Evolutionary conservation across 441 rosid species (phyloP), one percentile per base, ranked within the genome.

Genomic region (Populus hybrid): DNA sequence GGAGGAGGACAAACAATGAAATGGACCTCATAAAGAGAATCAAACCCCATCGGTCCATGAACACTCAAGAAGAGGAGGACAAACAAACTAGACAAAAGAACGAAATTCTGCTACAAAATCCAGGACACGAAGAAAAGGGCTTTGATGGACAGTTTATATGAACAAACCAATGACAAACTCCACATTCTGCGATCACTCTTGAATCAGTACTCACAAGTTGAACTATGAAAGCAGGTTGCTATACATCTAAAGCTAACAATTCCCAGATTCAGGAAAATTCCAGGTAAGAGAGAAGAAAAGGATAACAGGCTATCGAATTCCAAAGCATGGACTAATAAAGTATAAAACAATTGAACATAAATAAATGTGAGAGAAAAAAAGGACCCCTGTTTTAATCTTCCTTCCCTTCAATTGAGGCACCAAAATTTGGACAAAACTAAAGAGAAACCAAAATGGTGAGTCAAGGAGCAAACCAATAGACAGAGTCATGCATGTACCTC

Each of bases 11-110:
- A 50, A 80, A 80, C 74, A 85, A 23, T 10, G 73, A 73, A 67
- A 87, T 16, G 65, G 83, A 46, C 78, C 82, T 73, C 68, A 79
- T 18, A n/a, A 80, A 67, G 78, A 10, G 82, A 69, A 73, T 59
- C 16, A 83, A 42, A 63, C 68, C 57, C 77, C 78, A 40, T 72
- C 42, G 79, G 79, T 65, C 85, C 95, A 93, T 89, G 36, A 63
- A 8, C 20, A 23, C 16, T 2, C 12, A 10, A 38, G 57, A 59
- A 28, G 34, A 70, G 16, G 69, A 72, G 35, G 24, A 2, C 5
- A n/a, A n/a, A 70, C 12, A 54, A 72, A 30, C 34, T 14, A 30
- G 30, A 30, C 70, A 38, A 34, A 79, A 71, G 34, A 69, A 57
- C 18, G 34, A 16, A 70, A 75, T 24, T 75, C 75, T 57, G 63